Conservation (phyloP, 805 yeast genomes). For the Ogataea paraovalis region DNA sequence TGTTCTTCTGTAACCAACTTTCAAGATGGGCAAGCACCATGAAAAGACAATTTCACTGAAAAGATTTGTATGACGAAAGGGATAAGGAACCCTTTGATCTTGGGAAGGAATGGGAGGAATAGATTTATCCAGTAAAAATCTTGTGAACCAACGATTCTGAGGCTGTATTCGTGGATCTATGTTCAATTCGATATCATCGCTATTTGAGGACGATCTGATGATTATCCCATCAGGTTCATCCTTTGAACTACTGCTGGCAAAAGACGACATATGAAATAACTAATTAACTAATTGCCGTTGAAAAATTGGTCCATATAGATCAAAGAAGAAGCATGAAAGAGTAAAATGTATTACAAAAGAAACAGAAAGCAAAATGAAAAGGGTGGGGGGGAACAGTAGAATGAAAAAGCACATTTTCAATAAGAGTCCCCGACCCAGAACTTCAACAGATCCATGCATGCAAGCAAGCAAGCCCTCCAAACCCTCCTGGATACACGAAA, state of each 20-base stretch:
- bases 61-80: conserved; percentile 36
- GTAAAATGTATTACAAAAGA: too few species aligned
- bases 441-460: too few species aligned
- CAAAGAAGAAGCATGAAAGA: too few species aligned
- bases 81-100: conserved; percentile 46
- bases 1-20: conserved; percentile 67
- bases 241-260: background rate
- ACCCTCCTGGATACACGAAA: too few species aligned
- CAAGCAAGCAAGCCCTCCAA: too few species aligned
- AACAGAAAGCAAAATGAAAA: too few species aligned
- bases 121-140: conserved; percentile 25
- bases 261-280: background rate
- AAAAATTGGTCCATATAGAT: too few species aligned
- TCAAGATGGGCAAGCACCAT: conserved; percentile 66
- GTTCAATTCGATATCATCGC: background rate
- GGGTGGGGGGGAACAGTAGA: too few species aligned
- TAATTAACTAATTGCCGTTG: too few species aligned
- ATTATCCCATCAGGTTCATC: background rate
- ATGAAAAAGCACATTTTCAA: too few species aligned
- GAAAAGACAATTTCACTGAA: conserved; percentile 47
- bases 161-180: conserved; percentile 25
- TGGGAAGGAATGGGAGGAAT: conserved; percentile 53
- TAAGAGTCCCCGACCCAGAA: too few species aligned
- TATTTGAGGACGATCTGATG: background rate
- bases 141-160: conserved; percentile 34